Evolutionary conservation across 352 stramenopile species (phyloP).

Genomic region (Phytophthora cactorum): DNA sequence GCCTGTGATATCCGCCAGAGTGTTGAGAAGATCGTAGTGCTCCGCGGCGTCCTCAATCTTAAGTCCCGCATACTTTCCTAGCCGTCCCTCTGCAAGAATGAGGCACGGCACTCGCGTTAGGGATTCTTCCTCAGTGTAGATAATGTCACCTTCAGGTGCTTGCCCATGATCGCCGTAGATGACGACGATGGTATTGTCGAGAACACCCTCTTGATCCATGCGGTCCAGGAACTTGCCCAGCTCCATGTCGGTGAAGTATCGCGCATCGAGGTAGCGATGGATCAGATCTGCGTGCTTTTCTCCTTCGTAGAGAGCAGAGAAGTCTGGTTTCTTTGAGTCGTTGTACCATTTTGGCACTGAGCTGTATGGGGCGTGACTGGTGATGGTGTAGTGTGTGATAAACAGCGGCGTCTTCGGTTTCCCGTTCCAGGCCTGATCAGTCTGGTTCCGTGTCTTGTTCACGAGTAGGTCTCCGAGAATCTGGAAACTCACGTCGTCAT

Average conservation of each 20-base stretch:
- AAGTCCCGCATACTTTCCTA: conserved; percentile 41
- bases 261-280: conserved; percentile 55
- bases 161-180: conserved; percentile 62
- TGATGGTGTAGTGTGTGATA: conserved; percentile 69
- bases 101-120: conserved; percentile 44
- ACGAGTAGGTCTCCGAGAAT: conserved; percentile 54
- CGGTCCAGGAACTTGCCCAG: conserved; percentile 63
- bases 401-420: conserved; percentile 50
- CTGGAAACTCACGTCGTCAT: conserved; percentile 57
- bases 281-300: conserved; percentile 37
- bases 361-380: conserved; percentile 45
- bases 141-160: conserved; percentile 43
- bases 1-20: conserved; percentile 64
- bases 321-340: conserved; percentile 49
- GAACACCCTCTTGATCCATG: conserved; percentile 43
- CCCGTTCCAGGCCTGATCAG: conserved; percentile 10
- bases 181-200: conserved; percentile 67
- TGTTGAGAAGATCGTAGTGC: conserved; percentile 72
- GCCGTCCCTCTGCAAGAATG: conserved; percentile 57
- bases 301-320: conserved; percentile 54
- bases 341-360: conserved; percentile 51
- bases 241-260: conserved; percentile 63
- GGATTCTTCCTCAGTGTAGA: conserved; percentile 50
- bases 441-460: conserved; percentile 49
- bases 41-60: conserved; percentile 50